These are phyloP conservation scores for Lactarius tabidus DNA, from an alignment of 768 basidiomycete species.

Conservation along the genomic window DNA sequence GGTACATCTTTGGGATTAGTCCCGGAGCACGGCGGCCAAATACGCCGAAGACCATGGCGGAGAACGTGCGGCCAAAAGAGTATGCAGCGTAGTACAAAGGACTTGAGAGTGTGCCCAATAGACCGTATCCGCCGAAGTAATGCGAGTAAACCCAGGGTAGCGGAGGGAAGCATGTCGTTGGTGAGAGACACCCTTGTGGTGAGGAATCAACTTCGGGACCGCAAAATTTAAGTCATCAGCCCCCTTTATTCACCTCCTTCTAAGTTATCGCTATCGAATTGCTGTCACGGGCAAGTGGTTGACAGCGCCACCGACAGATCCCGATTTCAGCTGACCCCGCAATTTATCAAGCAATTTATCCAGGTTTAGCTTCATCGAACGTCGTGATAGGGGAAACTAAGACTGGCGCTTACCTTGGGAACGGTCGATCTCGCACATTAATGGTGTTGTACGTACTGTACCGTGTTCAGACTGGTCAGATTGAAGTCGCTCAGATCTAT, in stretches of 20 bases:
- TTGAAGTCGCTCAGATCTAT: too few relatives aligned
- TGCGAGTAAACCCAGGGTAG: not conserved
- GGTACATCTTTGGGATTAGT: not conserved
- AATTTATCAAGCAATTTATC: not conserved
- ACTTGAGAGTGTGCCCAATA: not conserved
- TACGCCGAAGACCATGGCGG: not conserved
- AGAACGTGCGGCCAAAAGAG: not conserved
- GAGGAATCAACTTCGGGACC: not conserved
- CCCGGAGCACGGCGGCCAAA: not conserved
- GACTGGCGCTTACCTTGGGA: not conserved
- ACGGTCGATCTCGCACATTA: not conserved
- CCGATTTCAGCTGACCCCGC: not conserved
- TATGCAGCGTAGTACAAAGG: constrained; percentile 4
- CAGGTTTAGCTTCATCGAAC: not conserved
- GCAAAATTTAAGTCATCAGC: not conserved
- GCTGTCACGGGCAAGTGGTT: not conserved
- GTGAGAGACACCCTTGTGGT: not conserved
- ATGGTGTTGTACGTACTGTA: too few relatives aligned
- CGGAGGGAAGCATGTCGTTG: constrained; percentile 2
- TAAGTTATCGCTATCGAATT: too few relatives aligned
- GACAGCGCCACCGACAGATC: not conserved
- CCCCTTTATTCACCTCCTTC: not conserved
- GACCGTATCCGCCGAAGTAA: not conserved
- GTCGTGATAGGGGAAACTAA: not conserved
- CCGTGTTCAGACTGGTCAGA: too few relatives aligned